These are phyloP conservation scores for Aspergillus bridgeri DNA, from an alignment of 495 filamentous ascomycete genomes.

Conservation along the genomic window DNA sequence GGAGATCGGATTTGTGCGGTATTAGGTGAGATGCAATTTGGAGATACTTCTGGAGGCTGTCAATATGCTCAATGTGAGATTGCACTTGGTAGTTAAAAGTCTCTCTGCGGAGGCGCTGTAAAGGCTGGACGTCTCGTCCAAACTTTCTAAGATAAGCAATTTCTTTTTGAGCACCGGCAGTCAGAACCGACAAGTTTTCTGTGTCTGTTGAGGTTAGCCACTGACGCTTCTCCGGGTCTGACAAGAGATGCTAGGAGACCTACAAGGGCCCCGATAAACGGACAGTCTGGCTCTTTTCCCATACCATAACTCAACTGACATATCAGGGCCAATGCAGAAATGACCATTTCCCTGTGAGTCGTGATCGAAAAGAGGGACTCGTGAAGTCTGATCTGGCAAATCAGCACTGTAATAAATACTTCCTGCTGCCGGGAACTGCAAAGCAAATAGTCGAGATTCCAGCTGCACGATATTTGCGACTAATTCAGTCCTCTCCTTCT, in stretches of 20 bases:
- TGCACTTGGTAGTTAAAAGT: conserved; percentile 7
- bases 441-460: conserved; percentile 17
- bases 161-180: conserved; percentile 8
- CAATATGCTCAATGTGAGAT: conserved; percentile 8
- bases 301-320: conserved; percentile 9
- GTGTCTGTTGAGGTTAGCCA: conserved; percentile 3
- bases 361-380: conserved; percentile 7
- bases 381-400: conserved; percentile 6
- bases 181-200: conserved; percentile 6
- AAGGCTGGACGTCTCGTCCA: conserved; percentile 3
- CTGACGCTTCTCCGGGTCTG: too few relatives aligned
- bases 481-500: conserved; percentile 14
- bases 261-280: conserved; percentile 11
- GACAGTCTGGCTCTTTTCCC: conserved; percentile 2
- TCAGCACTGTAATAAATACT: conserved; percentile 19
- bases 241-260: too few relatives aligned
- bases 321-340: conserved; percentile 10
- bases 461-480: conserved; percentile 20
- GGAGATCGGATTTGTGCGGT: conserved; percentile 5
- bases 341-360: too few relatives aligned
- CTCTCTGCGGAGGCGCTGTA: conserved; percentile 8
- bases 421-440: conserved; percentile 19
- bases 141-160: conserved; percentile 5
- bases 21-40: conserved; percentile 7
- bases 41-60: conserved; percentile 7